Evolutionary conservation across 163 green algal genomes (phyloP), one percentile per base, ranked within the genome.

Genomic region (Volvox carteri): DNA sequence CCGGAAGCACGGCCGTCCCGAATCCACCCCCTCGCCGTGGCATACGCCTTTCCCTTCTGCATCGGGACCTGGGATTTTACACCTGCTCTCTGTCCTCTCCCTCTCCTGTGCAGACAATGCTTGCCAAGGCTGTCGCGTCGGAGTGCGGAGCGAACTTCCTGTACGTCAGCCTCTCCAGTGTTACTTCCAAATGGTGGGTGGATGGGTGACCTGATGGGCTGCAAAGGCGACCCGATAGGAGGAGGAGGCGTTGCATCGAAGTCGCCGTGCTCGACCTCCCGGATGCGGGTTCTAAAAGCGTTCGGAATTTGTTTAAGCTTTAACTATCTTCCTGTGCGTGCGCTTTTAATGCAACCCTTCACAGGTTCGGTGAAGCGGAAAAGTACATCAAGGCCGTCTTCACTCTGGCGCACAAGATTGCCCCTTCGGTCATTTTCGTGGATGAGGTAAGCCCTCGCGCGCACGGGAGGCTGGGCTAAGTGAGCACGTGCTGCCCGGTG

Each of bases 371-470:
- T 33, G 56, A 86, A 56, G 78, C 78, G 0, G 78, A 86, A 56
- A 86, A 86, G 56, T 86, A 86, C 78, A 75, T 86, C 87, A 86
- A 84, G 25, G 93, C 93, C 0, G 84, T 95, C 41, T 97, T 97
- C 90, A 92, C 86, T 1, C 86, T 97, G 62, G 95, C 95, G 1
- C 90, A 93, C 90, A 96, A 97, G 92, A 90, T 97, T 25, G 86
- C 92, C 7, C 95, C 95, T 0, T 90, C 85, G 35, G 94, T 97
- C 39, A 94, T 97, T 39, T 97, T 97, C 77, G 79, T 97, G n/a
- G 94, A 97, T 72, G 95, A 97, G 84, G 84, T 86, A 37, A 16
- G 78, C 28, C n/a, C 16, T 16, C 50, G 12, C n/a, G n/a, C n/a
- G n/a, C n/a, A n/a, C n/a, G n/a, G n/a, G n/a, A n/a, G n/a, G n/a